A percentile compares a stretch with the other conserved stretches of the same genome.
phyloP scores from a whole-genome alignment of 129 eudicot species.

The Ambrosia artemisiifolia region DNA sequence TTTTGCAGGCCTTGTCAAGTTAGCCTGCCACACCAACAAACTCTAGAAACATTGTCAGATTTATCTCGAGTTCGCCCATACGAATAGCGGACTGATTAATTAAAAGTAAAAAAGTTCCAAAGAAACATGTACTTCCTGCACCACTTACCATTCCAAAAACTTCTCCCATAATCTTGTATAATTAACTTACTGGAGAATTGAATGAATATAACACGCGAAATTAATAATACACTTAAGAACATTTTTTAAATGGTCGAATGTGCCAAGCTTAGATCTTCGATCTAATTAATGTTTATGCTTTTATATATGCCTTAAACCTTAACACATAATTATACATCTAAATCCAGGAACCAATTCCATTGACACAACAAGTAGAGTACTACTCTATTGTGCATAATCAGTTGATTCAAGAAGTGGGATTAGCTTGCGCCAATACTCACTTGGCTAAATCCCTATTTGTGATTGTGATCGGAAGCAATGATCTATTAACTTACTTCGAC shows the following conservation, averaged over 20 bases:
- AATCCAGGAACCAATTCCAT: conserved; percentile 42
- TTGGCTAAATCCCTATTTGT: conserved; percentile 48
- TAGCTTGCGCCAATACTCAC: conserved; percentile 30
- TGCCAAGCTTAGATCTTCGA: background rate
- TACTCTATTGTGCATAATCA: conserved; percentile 36
- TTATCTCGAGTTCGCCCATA: too few relatives aligned
- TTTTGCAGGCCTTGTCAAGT: too few relatives aligned
- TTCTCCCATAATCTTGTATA: too few relatives aligned
- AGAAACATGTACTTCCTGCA: too few relatives aligned
- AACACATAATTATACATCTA: background rate
- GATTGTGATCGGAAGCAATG: conserved; percentile 76
- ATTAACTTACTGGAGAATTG: background rate
- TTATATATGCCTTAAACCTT: background rate
- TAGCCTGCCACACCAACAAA: too few relatives aligned
- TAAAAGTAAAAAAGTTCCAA: too few relatives aligned
- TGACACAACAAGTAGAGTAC: conserved; percentile 50
- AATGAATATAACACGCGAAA: background rate
- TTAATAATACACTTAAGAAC: too few relatives aligned
- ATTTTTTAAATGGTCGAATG: background rate
- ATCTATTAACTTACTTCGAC: conserved; percentile 48
- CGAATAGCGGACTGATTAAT: too few relatives aligned
- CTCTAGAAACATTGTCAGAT: too few relatives aligned
- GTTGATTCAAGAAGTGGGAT: conserved; percentile 42
- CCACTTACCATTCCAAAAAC: too few relatives aligned
- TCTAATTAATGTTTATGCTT: background rate